Evolutionary conservation across 345 rosid species (phyloP).

Genomic region (Eucalyptus marginata): DNA sequence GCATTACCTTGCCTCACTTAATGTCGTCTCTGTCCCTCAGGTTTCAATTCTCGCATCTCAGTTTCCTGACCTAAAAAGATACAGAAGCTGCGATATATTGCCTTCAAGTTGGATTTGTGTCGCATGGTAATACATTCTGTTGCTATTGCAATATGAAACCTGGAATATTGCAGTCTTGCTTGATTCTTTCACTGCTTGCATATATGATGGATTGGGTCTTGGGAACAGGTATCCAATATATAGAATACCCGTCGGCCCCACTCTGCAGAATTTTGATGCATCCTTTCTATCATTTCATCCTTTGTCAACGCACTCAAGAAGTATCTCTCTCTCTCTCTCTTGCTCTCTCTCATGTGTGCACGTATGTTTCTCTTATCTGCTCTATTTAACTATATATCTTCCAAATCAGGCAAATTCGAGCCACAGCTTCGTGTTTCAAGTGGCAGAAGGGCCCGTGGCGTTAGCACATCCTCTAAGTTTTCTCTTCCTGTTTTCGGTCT

Average conservation of each 20-base stretch:
- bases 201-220: background rate
- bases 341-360: background rate
- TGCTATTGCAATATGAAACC: background rate
- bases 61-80: conserved; percentile 50
- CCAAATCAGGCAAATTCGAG: conserved; percentile 22
- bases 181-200: background rate
- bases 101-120: conserved; percentile 80
- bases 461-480: conserved; percentile 21
- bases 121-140: conserved; percentile 49
- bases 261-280: conserved; percentile 68
- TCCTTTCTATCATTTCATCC: conserved; percentile 76
- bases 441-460: conserved; percentile 17
- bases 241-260: conserved; percentile 70
- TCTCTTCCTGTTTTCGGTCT: conserved; percentile 58
- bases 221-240: conserved; percentile 76
- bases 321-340: conserved; percentile 10
- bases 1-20: background rate
- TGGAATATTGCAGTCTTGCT: background rate
- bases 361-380: background rate
- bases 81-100: conserved; percentile 65
- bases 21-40: conserved; percentile 12
- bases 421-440: conserved; percentile 2
- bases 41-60: conserved; percentile 36
- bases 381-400: background rate
- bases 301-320: conserved; percentile 39